These are phyloP conservation scores for Euphorbia lathyris DNA, from an alignment of 345 rosid genomes.

Conservation along the genomic window DNA sequence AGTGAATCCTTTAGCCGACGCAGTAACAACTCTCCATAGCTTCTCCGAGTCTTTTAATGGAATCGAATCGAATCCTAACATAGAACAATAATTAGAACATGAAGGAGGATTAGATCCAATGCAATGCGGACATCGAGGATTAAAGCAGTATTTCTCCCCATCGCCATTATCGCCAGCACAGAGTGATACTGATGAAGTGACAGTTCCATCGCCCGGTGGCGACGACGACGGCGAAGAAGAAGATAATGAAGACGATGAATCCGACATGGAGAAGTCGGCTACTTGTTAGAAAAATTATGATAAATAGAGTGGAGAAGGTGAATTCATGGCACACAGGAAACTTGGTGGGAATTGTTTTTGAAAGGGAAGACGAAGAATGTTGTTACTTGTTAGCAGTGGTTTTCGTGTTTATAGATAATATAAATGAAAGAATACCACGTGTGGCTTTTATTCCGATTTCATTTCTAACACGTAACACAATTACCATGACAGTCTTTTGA, in stretches of 20 bases:
- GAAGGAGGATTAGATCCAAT: constrained; percentile 29
- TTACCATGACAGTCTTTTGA: no score
- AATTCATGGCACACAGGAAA: neutral
- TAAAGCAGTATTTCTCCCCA: constrained; percentile 15
- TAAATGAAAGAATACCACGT: constrained; percentile 13
- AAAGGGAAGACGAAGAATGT: constrained; percentile 7
- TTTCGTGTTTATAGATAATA: neutral
- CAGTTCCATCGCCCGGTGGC: constrained; percentile 22
- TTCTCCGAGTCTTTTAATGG: constrained; percentile 55
- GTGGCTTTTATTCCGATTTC: no score
- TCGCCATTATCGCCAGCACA: constrained; percentile 26
- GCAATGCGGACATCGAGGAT: constrained; percentile 36
- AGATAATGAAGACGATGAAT: no score
- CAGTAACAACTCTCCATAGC: constrained; percentile 57
- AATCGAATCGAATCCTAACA: constrained; percentile 24
- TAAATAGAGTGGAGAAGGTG: neutral
- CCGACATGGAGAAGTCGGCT: constrained; percentile 5
- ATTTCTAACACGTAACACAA: no score
- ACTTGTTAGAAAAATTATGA: neutral
- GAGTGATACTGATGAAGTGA: constrained; percentile 24
- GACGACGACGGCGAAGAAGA: constrained; percentile 12
- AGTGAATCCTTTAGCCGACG: constrained; percentile 77
- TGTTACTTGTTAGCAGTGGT: neutral
- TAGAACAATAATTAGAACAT: constrained; percentile 28
- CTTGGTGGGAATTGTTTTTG: constrained; percentile 54